Conservation (phyloP, 352 stramenopile species). For the Globisporangium recalcitrans region DNA sequence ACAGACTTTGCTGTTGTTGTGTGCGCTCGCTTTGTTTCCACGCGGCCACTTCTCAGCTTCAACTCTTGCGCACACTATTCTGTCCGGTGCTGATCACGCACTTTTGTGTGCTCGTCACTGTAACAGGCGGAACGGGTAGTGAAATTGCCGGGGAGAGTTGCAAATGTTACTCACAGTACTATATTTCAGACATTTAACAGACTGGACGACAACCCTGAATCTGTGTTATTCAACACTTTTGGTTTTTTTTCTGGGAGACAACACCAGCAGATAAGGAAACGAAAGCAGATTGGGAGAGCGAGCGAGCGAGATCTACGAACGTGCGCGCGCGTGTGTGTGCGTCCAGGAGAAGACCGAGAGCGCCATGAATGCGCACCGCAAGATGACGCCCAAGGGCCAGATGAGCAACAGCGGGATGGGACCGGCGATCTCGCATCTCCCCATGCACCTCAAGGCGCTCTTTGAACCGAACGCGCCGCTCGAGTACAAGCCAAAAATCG, state of each 20-base stretch:
- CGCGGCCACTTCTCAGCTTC: constrained; percentile 5
- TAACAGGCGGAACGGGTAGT: no score
- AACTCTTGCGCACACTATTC: background rate
- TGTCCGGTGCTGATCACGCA: background rate
- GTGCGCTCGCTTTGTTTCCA: background rate
- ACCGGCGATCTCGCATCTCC: constrained; percentile 75
- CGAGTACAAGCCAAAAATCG: constrained; percentile 59
- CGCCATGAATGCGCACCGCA: constrained; percentile 59
- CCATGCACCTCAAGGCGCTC: constrained; percentile 70
- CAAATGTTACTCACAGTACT: no score
- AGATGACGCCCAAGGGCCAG: constrained; percentile 87
- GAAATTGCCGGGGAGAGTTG: no score
- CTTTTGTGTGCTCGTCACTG: background rate
- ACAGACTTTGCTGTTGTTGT: no score
- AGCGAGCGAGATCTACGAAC: background rate
- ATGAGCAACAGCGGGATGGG: constrained; percentile 87
- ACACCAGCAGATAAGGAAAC: constrained; percentile 2
- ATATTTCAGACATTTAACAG: no score
- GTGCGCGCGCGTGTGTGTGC: background rate
- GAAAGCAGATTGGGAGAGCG: no score
- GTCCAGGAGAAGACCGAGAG: background rate
- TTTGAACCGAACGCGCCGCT: constrained; percentile 80
- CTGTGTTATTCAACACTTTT: background rate
- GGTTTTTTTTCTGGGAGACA: background rate
- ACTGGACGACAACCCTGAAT: no score